Evolutionary conservation across 164 flowering plant genomes (phyloP).

Genomic region (Paratinospora sagittata): DNA sequence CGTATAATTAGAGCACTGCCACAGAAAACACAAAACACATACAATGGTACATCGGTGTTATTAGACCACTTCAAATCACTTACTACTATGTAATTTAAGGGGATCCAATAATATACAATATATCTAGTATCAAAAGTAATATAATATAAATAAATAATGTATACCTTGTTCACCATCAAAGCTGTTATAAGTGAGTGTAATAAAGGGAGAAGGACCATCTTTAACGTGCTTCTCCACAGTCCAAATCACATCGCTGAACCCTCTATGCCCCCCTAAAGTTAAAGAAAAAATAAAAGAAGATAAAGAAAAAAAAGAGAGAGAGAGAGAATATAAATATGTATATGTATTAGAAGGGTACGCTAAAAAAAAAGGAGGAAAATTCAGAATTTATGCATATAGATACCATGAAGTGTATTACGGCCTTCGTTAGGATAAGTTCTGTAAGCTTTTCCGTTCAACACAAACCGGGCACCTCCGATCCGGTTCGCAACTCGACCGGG

Average conservation of each 20-base stretch:
- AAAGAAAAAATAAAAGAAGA: background rate
- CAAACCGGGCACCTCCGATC: conserved; percentile 58
- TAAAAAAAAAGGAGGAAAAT: background rate
- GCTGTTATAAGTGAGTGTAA: conserved; percentile 39
- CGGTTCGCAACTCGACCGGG: conserved; percentile 85
- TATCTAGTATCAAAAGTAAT: too few relatives aligned
- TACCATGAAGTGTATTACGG: conserved; percentile 57
- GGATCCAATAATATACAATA: background rate
- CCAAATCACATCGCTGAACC: conserved; percentile 55
- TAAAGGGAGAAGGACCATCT: conserved; percentile 22
- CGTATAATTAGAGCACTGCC: too few relatives aligned
- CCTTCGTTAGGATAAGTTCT: conserved; percentile 60
- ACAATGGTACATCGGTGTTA: too few relatives aligned
- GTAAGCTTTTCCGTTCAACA: conserved; percentile 41
- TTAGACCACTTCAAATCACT: too few relatives aligned
- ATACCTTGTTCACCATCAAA: conserved; percentile 52
- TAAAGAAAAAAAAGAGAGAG: background rate
- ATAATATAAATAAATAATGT: background rate
- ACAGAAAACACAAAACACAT: too few relatives aligned
- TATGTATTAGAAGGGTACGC: too few relatives aligned
- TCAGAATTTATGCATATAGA: background rate
- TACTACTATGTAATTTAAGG: too few relatives aligned
- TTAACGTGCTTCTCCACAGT: conserved; percentile 26
- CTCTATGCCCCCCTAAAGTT: conserved; percentile 35
- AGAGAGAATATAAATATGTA: too few relatives aligned